Percentiles rank a stretch among this genome's conserved stretches.
Evolutionary conservation across 768 basidiomycete species (phyloP).

Genomic region (Macrocybe gigantea): DNA sequence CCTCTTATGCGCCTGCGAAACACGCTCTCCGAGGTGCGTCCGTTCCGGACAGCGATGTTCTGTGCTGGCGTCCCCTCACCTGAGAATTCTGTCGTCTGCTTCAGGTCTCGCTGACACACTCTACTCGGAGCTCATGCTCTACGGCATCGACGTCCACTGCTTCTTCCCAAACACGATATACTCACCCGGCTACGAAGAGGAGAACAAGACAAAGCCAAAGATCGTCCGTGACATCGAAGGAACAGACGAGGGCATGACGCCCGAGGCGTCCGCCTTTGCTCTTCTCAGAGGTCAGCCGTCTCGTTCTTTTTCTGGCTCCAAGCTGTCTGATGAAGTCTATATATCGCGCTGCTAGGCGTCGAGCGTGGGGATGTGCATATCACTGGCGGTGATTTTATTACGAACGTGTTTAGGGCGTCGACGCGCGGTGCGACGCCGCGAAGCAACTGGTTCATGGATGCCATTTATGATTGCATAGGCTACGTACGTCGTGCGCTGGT

Average conservation of each 20-base stretch:
- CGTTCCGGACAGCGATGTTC: neutral
- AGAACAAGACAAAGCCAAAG: slow-evolving; percentile 72
- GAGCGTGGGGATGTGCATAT: slow-evolving; percentile 69
- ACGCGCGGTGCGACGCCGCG: slow-evolving; percentile 60
- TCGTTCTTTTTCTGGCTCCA: neutral
- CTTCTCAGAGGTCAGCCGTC: slow-evolving; percentile 48
- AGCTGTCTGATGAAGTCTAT: neutral
- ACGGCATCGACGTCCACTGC: slow-evolving; percentile 72
- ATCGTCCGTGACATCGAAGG: slow-evolving; percentile 76
- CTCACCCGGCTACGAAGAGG: slow-evolving; percentile 69
- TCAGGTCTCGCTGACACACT: slow-evolving; percentile 81
- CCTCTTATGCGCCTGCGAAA: slow-evolving; percentile 79
- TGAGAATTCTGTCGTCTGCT: neutral
- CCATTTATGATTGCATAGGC: slow-evolving; percentile 36
- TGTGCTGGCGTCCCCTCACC: neutral
- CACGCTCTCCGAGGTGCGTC: slow-evolving; percentile 74
- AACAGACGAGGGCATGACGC: slow-evolving; percentile 53
- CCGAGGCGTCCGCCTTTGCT: slow-evolving; percentile 56
- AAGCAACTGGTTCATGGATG: slow-evolving; percentile 57
- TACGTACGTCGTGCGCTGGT: slow-evolving; percentile 28
- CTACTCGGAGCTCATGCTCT: slow-evolving; percentile 72
- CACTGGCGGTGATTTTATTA: slow-evolving; percentile 57
- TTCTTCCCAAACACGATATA: slow-evolving; percentile 82
- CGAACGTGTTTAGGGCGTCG: slow-evolving; percentile 59
- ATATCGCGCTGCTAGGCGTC: slow-evolving; percentile 41